Percentiles rank a stretch among this genome's conserved stretches.
Evolutionary conservation across 2,329 filamentous ascomycete genomes (phyloP).

Genomic region (Arthrobotrys musiformis): DNA sequence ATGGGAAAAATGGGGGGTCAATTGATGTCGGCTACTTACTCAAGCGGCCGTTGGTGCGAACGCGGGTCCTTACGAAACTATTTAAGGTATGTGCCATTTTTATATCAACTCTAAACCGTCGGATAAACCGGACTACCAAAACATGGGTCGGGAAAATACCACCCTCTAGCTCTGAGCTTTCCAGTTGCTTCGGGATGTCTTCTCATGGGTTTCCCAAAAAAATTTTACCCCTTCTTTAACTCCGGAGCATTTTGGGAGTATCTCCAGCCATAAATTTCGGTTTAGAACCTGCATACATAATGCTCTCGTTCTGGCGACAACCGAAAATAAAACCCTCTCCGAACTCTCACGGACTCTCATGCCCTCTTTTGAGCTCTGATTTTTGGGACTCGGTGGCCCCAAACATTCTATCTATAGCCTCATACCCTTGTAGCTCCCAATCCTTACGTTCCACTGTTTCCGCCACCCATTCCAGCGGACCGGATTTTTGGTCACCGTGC

Average conservation of each 20-base stretch:
- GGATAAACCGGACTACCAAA: conserved; percentile 1
- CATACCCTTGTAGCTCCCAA: conserved; percentile 61
- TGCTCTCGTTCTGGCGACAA: conserved; percentile 50
- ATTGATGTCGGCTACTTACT: conserved; percentile 94
- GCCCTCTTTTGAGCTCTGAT: conserved; percentile 51
- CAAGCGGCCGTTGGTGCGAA: conserved; percentile 84
- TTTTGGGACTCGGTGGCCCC: not conserved
- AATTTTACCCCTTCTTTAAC: not conserved
- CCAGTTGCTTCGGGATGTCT: not conserved
- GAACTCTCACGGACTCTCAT: conserved; percentile 39
- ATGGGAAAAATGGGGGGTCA: conserved; percentile 72
- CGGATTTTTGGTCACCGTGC: conserved; percentile 11
- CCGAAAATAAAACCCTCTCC: conserved; percentile 47
- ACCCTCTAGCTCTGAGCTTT: not conserved
- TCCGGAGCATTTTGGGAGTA: not conserved
- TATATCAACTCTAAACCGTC: conserved; percentile 2
- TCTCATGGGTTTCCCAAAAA: not conserved
- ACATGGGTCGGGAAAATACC: conserved; percentile 15
- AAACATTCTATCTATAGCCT: conserved; percentile 27
- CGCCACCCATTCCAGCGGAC: conserved; percentile 12
- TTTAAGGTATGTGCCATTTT: conserved; percentile 70
- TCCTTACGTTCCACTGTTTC: conserved; percentile 58
- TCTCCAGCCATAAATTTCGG: not conserved
- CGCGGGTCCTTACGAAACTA: conserved; percentile 87
- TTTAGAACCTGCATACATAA: conserved; percentile 21